Conservation (phyloP, 441 rosid genomes). For the Populus hybrid region DNA sequence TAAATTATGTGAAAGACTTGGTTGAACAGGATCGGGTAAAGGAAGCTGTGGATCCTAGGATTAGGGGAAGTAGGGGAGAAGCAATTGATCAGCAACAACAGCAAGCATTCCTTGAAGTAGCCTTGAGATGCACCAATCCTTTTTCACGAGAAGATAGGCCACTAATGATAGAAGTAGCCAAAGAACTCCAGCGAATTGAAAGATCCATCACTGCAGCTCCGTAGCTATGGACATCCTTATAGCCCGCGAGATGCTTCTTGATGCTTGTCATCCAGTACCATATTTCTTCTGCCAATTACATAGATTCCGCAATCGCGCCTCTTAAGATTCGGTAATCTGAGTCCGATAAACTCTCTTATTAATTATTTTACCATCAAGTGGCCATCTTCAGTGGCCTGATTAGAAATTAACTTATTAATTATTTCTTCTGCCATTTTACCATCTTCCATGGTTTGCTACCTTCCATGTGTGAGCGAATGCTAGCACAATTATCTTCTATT, state of each 20-base stretch:
- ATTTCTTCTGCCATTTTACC: too few species aligned
- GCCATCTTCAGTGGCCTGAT: background rate
- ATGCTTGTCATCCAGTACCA: background rate
- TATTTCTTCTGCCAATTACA: background rate
- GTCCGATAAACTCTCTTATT: background rate
- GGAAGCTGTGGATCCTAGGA: background rate
- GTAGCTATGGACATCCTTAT: background rate
- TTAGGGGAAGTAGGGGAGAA: background rate
- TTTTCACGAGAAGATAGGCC: background rate
- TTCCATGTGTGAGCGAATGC: too few species aligned
- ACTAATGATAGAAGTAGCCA: background rate
- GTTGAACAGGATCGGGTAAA: background rate
- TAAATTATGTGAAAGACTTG: background rate
- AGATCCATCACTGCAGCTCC: background rate
- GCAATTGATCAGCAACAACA: background rate
- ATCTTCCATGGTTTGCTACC: too few species aligned
- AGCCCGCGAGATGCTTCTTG: too few species aligned
- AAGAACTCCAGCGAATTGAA: background rate
- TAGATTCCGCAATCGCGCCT: background rate
- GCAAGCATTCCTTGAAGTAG: background rate
- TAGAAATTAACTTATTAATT: too few species aligned
- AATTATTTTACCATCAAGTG: background rate
- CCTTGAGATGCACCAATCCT: background rate
- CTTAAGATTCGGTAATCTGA: background rate
- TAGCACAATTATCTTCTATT: too few species aligned